Conservation (phyloP, 73 alveolate genomes). For the Loxodes magnus region DNA sequence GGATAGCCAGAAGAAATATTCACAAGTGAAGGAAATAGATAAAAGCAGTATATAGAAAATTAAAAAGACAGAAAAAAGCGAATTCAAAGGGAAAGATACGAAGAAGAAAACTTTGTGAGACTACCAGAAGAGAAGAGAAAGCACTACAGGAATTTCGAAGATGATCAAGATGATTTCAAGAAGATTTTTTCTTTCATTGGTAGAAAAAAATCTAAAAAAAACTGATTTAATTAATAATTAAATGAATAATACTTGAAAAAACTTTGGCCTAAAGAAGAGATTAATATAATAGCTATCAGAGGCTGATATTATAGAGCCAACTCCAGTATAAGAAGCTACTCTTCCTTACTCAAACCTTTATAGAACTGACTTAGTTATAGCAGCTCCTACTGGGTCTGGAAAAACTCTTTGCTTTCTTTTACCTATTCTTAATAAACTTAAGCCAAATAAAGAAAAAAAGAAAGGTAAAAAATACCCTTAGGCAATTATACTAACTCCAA, state of each 20-base stretch:
- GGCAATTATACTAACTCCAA: constrained; percentile 80
- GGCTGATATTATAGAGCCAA: constrained; percentile 40
- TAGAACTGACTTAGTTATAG: constrained; percentile 52
- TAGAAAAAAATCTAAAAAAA: not conserved
- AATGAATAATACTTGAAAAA: not conserved
- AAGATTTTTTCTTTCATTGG: not conserved
- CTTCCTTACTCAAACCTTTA: constrained; percentile 39
- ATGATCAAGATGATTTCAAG: too few relatives aligned
- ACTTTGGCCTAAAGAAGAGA: constrained; percentile 1
- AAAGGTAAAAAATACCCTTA: constrained; percentile 40
- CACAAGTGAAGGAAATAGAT: too few relatives aligned
- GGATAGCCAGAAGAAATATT: too few relatives aligned
- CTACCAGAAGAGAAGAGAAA: too few relatives aligned
- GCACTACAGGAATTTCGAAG: too few relatives aligned
- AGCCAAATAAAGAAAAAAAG: constrained; percentile 34
- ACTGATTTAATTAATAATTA: not conserved
- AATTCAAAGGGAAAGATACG: too few relatives aligned
- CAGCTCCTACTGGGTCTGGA: constrained; percentile 94
- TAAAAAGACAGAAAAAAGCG: too few relatives aligned
- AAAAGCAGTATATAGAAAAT: too few relatives aligned
- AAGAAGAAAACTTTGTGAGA: too few relatives aligned
- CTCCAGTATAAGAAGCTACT: constrained; percentile 53
- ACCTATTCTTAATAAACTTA: constrained; percentile 75
- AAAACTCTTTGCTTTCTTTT: constrained; percentile 90
- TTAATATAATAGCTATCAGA: constrained; percentile 9